A percentile compares a stretch with the other conserved stretches of the same genome.
Conservation (phyloP, 2,329 filamentous ascomycete species). For the Alternaria solani region DNA sequence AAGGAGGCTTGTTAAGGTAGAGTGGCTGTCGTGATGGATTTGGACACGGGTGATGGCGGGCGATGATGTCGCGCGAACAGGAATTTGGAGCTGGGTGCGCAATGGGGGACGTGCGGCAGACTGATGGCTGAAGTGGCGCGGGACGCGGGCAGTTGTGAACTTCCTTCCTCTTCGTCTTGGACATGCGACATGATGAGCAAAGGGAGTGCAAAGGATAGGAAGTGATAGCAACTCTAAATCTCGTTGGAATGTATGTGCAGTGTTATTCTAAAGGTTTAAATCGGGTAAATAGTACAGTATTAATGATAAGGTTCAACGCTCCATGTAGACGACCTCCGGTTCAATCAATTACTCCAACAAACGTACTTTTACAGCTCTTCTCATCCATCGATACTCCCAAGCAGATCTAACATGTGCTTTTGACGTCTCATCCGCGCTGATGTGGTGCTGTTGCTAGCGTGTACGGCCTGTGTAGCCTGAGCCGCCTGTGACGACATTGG, state of each 20-base stretch:
- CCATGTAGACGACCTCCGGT: background rate
- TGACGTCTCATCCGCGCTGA: constrained; percentile 25
- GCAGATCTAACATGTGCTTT: constrained; percentile 22
- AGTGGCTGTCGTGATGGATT: constrained; percentile 1
- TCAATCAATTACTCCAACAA: background rate
- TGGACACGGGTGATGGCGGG: constrained; percentile 5
- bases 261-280: no score
- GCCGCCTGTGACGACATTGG: background rate
- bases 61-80: constrained; percentile 8
- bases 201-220: no score
- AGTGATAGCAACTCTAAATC: no score
- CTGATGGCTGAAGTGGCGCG: background rate
- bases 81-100: constrained; percentile 22
- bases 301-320: background rate
- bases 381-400: constrained; percentile 18
- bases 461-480: background rate
- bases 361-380: background rate
- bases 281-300: no score
- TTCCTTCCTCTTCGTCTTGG: background rate
- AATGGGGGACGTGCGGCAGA: constrained; percentile 13
- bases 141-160: background rate
- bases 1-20: background rate
- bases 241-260: no score
- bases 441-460: constrained; percentile 1
- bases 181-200: no score